Conservation (phyloP, 2,329 filamentous ascomycete genomes). For the Colletotrichum aenigma region DNA sequence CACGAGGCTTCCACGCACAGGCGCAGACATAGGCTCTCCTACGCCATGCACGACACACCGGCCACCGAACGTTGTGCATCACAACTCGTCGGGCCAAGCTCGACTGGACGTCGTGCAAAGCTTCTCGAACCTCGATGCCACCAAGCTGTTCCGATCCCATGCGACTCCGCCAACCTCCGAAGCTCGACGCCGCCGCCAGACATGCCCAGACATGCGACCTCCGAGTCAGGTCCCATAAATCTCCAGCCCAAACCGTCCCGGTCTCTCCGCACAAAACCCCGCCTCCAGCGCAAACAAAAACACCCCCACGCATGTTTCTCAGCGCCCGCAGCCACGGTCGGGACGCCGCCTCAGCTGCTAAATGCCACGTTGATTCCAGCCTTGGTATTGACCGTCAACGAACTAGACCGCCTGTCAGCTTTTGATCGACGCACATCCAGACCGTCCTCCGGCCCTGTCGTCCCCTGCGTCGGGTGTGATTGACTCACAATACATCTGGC, state of each 20-base stretch:
- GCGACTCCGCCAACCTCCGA: not conserved
- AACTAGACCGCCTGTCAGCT: slow-evolving; percentile 15
- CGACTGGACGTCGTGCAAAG: not conserved
- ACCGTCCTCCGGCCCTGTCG: not conserved
- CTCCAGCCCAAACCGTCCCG: not conserved
- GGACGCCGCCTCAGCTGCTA: slow-evolving; percentile 4
- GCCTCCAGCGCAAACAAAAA: not conserved
- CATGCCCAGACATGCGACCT: not conserved
- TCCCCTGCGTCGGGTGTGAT: not conserved
- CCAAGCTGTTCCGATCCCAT: not conserved
- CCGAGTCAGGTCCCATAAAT: slow-evolving; percentile 11
- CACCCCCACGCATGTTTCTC: not conserved
- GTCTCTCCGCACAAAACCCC: not conserved
- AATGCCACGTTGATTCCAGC: slow-evolving; percentile 32
- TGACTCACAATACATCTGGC: slow-evolving; percentile 43
- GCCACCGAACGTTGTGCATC: not conserved
- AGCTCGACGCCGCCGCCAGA: not conserved
- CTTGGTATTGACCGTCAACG: slow-evolving; percentile 34
- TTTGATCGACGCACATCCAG: not conserved
- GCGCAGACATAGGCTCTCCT: not conserved
- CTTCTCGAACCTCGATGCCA: not conserved
- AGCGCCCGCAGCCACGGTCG: not conserved
- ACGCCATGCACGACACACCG: not conserved
- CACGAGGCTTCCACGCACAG: not conserved
- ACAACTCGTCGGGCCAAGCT: not conserved